phyloP scores from a whole-genome alignment of 805 yeast genomes.

The Metschnikowia lunata region DNA sequence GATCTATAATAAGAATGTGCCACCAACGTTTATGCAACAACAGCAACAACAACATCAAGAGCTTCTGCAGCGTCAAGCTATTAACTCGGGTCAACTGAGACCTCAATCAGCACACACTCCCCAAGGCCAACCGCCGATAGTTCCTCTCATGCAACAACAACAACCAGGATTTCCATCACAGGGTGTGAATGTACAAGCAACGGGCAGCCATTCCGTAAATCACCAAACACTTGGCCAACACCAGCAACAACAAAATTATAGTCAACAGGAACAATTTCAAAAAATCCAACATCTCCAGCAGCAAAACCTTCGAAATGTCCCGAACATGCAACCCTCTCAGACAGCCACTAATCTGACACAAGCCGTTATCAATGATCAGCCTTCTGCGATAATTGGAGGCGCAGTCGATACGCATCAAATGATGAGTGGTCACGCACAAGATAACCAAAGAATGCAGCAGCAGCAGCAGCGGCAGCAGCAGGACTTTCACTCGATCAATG shows the following conservation, averaged over 20 bases:
- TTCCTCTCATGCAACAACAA: neutral
- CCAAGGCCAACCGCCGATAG: constrained; percentile 1
- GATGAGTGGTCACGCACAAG: neutral
- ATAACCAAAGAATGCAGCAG: neutral
- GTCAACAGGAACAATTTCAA: constrained; percentile 7
- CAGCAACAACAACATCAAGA: constrained; percentile 1
- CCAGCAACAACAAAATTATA: constrained; percentile 3
- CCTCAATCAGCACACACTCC: constrained; percentile 3
- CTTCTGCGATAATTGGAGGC: constrained; percentile 3
- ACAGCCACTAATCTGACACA: neutral
- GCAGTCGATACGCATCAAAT: neutral
- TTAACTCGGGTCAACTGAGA: constrained; percentile 9
- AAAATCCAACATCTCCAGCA: constrained; percentile 10
- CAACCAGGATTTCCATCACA: no score
- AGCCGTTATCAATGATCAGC: neutral
- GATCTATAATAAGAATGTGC: constrained; percentile 6
- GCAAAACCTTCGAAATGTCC: constrained; percentile 7
- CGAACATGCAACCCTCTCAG: constrained; percentile 1
- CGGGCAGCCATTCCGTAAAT: no score
- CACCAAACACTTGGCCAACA: constrained; percentile 3
- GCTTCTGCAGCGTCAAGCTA: neutral
- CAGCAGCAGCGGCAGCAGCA: neutral
- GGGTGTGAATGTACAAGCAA: no score
- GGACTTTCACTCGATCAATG: neutral
- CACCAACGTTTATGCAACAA: constrained; percentile 2